Percentiles rank a stretch among this genome's conserved stretches.
Evolutionary conservation across 1,139 yeast genomes (phyloP).

Genomic region (Ogataea hybrid): DNA sequence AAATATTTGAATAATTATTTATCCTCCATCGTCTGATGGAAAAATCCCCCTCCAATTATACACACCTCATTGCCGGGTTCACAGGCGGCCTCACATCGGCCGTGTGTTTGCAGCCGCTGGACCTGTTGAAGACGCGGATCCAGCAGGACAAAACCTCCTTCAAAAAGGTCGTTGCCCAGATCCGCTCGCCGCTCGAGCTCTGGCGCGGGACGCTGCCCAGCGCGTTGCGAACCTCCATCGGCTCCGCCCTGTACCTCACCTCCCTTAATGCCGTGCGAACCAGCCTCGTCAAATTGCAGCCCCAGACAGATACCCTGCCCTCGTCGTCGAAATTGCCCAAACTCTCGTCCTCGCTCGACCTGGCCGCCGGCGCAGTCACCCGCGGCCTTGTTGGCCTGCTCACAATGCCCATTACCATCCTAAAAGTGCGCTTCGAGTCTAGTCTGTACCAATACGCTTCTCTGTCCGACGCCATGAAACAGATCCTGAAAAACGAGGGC

Average conservation of each 20-base stretch:
- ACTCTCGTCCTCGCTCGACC: conserved; percentile 66
- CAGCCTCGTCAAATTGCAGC: conserved; percentile 40
- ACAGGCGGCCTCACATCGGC: conserved; percentile 85
- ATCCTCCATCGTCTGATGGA: not conserved
- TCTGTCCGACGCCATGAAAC: conserved; percentile 56
- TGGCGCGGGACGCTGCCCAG: conserved; percentile 97
- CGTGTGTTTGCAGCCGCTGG: conserved; percentile 82
- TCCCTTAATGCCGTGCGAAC: conserved; percentile 63
- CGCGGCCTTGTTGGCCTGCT: conserved; percentile 80
- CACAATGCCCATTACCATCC: conserved; percentile 96
- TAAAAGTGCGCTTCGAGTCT: conserved; percentile 86
- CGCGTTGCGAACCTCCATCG: conserved; percentile 83
- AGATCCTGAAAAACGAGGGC: conserved; percentile 54
- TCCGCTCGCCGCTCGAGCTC: conserved; percentile 50
- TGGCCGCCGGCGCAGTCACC: conserved; percentile 74
- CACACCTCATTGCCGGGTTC: conserved; percentile 79
- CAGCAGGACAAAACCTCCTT: conserved; percentile 62
- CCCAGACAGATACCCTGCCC: not conserved
- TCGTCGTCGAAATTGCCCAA: conserved; percentile 57
- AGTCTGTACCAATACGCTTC: conserved; percentile 70
- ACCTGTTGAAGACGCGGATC: conserved; percentile 81
- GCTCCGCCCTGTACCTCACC: conserved; percentile 84
- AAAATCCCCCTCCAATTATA: conserved; percentile 20
- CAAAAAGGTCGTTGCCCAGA: conserved; percentile 42
- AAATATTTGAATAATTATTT: too few relatives aligned